Evolutionary conservation across 352 stramenopile genomes (phyloP), one percentile per base, ranked within the genome.

Genomic region (Pythium periplocum): DNA sequence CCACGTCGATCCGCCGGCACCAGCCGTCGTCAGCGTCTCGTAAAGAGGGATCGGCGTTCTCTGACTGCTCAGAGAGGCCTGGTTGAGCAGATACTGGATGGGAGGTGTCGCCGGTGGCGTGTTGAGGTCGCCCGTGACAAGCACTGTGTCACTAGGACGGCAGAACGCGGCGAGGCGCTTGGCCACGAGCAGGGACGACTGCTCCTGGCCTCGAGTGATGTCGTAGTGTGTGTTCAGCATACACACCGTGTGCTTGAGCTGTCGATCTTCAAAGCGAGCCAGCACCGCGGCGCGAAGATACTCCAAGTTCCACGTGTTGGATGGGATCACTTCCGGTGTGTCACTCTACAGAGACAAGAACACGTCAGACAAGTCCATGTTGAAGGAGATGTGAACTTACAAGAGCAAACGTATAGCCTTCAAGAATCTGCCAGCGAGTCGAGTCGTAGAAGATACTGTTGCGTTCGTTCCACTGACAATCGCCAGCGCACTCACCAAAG

Each of bases 191-290:
- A 73, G 31, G 1, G 79, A 70, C 33, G 75, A 88, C 49, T 88
- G 54, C 4, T 65, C 48, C 33, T 90, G 79, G 44, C 79, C 75
- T 11, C 62, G 62, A 6, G 39, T 62, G 32, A 87, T 85, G 53
- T 90, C 79, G 48, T 73, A 90, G 60, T 88, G 79, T 12, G 79
- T 90, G 63, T 90, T 90, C 48, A 90, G 66, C 61, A 90, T 83
- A 59, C 79, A 90, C 30, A 87, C 57, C 0, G 59, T 67, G 45
- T 61, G 46, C 2, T 45, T 34, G 3, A 47, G 66, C 4, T 32
- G 37, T n/a, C 63, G 71, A 39, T 78, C 59, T 7, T 53, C 62
- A 42, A 90, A 87, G 39, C 79, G 77, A 9, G 65, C 77, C 6
- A 87, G 56, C 36, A 86, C 73, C 7, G 66, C 75, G 1, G 73